Percentiles rank a stretch among this genome's conserved stretches.
Conservation (phyloP, 2,329 filamentous ascomycete species). For the Cladophialophora immunda region DNA sequence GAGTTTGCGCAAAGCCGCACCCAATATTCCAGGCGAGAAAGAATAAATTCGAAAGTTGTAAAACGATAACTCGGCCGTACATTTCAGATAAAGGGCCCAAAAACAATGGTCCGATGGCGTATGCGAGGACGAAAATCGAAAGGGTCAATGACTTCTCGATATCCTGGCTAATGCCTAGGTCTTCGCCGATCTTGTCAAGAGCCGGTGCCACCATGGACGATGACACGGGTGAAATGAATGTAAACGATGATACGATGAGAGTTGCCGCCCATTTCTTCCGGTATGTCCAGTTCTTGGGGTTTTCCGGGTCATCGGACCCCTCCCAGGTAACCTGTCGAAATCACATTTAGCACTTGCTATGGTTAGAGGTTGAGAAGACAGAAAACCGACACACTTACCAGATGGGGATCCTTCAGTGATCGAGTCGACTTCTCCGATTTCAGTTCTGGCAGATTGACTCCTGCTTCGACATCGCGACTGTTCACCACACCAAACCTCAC, state of each 20-base stretch:
- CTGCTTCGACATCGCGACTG: constrained; percentile 30
- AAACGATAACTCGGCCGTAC: constrained; percentile 63
- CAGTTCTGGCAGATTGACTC: constrained; percentile 23
- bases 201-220: constrained; percentile 67
- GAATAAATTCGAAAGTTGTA: constrained; percentile 64
- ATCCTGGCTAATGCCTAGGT: constrained; percentile 61
- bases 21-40: constrained; percentile 68
- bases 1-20: constrained; percentile 64
- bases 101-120: constrained; percentile 62
- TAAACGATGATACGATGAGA: constrained; percentile 65
- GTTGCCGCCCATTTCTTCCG: constrained; percentile 66
- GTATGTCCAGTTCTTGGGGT: constrained; percentile 64
- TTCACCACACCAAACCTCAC: constrained; percentile 30
- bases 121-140: constrained; percentile 65
- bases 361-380: neutral
- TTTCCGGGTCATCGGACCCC: constrained; percentile 59
- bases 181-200: constrained; percentile 60
- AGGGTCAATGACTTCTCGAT: constrained; percentile 59
- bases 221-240: constrained; percentile 70
- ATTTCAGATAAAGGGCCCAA: constrained; percentile 64
- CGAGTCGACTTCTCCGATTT: constrained; percentile 32
- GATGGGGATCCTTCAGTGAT: constrained; percentile 43
- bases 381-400: constrained; percentile 32
- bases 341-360: constrained; percentile 3
- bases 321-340: constrained; percentile 56